Conservation (phyloP, 192 early-diverging fungal genomes). For the Coemansia sp. region DNA sequence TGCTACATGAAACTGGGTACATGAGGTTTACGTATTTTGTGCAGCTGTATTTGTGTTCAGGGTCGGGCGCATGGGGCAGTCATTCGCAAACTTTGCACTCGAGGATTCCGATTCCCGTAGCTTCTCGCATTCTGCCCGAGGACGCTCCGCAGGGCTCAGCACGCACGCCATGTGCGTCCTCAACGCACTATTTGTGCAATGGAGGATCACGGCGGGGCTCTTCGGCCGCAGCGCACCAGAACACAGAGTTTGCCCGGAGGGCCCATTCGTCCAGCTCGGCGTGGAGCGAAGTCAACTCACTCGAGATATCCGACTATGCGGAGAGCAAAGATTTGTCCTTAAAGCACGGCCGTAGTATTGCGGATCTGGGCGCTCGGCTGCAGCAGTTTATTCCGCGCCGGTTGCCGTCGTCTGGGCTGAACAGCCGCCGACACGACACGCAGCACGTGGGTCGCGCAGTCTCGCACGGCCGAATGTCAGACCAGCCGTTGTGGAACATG, state of each 20-base stretch:
- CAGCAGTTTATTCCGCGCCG: conserved; percentile 51
- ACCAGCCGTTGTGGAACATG: conserved; percentile 18
- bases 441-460: conserved; percentile 8
- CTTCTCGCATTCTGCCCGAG: conserved; percentile 28
- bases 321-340: neutral
- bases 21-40: conserved; percentile 36
- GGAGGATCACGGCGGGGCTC: neutral
- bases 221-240: neutral
- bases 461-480: conserved; percentile 20
- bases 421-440: neutral
- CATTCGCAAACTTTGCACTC: conserved; percentile 15
- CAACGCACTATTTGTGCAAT: too few relatives aligned
- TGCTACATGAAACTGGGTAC: conserved; percentile 39
- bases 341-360: conserved; percentile 29
- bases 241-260: neutral
- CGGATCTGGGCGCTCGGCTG: conserved; percentile 32
- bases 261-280: conserved; percentile 19
- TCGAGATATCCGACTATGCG: neutral
- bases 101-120: conserved; percentile 34
- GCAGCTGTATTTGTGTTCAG: conserved; percentile 21
- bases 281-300: conserved; percentile 7
- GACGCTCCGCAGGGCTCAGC: neutral
- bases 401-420: conserved; percentile 7
- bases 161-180: neutral
- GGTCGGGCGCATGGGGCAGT: conserved; percentile 31